phyloP scores from a whole-genome alignment of 768 basidiomycete species.

The Daedaleopsis nitida region DNA sequence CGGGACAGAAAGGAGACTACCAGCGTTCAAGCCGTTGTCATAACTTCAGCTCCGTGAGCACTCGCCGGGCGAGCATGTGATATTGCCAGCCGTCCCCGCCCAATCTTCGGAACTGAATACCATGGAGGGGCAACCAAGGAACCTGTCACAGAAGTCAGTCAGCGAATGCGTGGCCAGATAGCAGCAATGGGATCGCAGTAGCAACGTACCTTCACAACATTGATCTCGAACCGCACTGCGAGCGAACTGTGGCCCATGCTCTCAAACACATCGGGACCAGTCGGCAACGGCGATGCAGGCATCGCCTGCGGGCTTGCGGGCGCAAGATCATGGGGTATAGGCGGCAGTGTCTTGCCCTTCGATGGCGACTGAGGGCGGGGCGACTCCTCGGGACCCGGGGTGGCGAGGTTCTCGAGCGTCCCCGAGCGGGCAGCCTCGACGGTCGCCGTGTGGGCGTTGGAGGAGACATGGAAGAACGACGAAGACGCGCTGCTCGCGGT shows the following conservation, averaged over 20 bases:
- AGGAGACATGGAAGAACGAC: conserved; percentile 82
- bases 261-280: conserved; percentile 71
- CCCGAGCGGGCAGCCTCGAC: conserved; percentile 37
- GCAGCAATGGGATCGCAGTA: background rate
- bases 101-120: conserved; percentile 91
- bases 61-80: conserved; percentile 89
- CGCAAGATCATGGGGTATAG: conserved; percentile 76
- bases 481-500: conserved; percentile 78
- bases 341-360: conserved; percentile 70
- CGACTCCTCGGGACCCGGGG: conserved; percentile 20
- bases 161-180: conserved; percentile 3
- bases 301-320: conserved; percentile 34
- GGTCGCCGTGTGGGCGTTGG: conserved; percentile 47
- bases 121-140: conserved; percentile 90
- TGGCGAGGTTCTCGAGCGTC: conserved; percentile 20
- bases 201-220: conserved; percentile 86
- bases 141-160: conserved; percentile 51
- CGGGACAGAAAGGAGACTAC: conserved; percentile 7
- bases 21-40: conserved; percentile 34
- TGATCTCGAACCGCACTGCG: conserved; percentile 95
- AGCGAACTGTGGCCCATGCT: conserved; percentile 74
- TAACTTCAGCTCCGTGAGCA: conserved; percentile 86
- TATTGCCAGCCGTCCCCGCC: conserved; percentile 97
- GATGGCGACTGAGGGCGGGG: conserved; percentile 52
- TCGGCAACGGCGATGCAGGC: conserved; percentile 54